Conservation (phyloP, 345 rosid genomes). For the Cardamine resedifolia region DNA sequence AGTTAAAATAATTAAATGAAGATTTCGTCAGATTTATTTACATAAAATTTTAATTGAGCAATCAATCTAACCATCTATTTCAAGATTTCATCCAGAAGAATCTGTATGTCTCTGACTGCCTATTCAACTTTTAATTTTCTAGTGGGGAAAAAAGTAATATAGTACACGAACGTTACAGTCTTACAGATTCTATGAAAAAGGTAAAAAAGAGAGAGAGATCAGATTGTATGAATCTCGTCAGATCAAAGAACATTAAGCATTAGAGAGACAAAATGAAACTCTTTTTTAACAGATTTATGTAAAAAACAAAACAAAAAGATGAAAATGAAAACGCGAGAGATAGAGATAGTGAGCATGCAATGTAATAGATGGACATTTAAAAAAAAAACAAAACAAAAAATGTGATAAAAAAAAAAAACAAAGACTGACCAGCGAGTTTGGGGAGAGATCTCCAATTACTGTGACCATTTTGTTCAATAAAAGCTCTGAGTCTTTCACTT, state of each 20-base stretch:
- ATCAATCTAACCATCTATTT: not conserved
- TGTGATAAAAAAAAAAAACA: not conserved
- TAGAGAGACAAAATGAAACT: not conserved
- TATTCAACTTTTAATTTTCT: slow-evolving; percentile 7
- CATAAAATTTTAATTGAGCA: not conserved
- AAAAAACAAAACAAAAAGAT: no score
- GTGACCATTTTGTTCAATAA: slow-evolving; percentile 27
- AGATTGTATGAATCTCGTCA: not conserved
- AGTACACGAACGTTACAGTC: slow-evolving; percentile 28
- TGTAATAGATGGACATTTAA: not conserved
- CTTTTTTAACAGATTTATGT: not conserved
- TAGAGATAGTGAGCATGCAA: slow-evolving; percentile 7
- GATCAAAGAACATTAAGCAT: not conserved
- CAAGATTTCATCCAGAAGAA: slow-evolving; percentile 1
- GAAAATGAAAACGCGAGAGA: not conserved
- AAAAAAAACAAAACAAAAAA: not conserved
- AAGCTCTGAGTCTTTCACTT: slow-evolving; percentile 30
- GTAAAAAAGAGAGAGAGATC: not conserved
- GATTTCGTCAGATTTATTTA: not conserved
- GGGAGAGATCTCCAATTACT: slow-evolving; percentile 36
- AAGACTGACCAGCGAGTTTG: slow-evolving; percentile 33
- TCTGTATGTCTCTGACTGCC: not conserved
- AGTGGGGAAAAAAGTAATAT: not conserved
- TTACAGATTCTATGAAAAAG: not conserved
- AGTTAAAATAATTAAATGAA: not conserved